Conservation (phyloP, 1,284 basidiomycete species). For the Trichosporon faecale region DNA sequence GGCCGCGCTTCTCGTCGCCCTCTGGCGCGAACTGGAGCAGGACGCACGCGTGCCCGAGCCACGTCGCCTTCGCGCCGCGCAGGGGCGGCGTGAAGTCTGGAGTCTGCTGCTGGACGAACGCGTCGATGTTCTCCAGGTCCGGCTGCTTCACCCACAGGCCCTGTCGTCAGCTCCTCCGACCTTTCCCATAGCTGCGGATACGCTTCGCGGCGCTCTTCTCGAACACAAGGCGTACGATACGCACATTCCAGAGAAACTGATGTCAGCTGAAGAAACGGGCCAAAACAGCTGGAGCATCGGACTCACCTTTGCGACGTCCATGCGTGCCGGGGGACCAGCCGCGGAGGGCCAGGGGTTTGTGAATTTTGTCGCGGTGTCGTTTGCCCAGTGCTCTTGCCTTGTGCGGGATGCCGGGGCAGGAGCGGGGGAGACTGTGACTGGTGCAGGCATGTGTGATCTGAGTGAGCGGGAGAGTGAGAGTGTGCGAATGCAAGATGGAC, state of each 20-base stretch:
- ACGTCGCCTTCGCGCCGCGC: constrained; percentile 60
- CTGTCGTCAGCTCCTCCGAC: constrained; percentile 13
- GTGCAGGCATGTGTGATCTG: background rate
- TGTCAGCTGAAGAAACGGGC: background rate
- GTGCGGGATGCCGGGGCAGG: constrained; percentile 6
- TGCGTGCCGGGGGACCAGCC: constrained; percentile 13
- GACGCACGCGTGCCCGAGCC: constrained; percentile 70
- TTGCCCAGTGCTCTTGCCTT: constrained; percentile 39
- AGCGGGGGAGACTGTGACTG: constrained; percentile 1
- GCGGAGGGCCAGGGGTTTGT: constrained; percentile 56
- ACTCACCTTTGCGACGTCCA: constrained; percentile 23
- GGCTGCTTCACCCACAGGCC: constrained; percentile 27
- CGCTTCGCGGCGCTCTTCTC: no score
- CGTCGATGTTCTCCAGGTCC: constrained; percentile 27
- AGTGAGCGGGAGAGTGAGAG: background rate
- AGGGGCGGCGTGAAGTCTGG: constrained; percentile 17
- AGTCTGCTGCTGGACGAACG: constrained; percentile 15
- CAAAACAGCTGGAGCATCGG: background rate
- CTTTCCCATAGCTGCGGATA: no score
- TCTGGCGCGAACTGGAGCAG: constrained; percentile 59
- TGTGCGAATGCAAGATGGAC: background rate
- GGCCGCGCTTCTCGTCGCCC: constrained; percentile 54
- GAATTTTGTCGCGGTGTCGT: constrained; percentile 45
- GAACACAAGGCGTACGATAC: constrained; percentile 6
- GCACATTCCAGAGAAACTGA: constrained; percentile 22